These are phyloP conservation scores for Coemansia sp. DNA, from an alignment of 192 early-diverging fungal genomes.

Conservation along the genomic window DNA sequence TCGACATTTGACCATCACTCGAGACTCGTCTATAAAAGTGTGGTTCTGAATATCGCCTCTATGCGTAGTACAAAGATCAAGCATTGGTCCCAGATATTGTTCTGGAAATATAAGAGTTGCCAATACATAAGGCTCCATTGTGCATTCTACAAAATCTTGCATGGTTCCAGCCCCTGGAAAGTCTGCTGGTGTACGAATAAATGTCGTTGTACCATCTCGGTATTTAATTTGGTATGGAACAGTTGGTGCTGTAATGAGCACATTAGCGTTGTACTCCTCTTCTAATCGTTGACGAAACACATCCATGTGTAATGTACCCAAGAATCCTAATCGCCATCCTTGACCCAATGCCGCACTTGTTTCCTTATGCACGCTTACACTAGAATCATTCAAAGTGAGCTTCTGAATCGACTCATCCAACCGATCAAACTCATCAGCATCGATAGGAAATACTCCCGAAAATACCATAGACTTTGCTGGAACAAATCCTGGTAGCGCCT, in stretches of 20 bases:
- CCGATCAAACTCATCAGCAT: slow-evolving; percentile 83
- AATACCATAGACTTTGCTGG: slow-evolving; percentile 97
- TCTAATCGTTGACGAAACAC: slow-evolving; percentile 93
- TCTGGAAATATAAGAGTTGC: slow-evolving; percentile 90
- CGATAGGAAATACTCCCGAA: slow-evolving; percentile 91
- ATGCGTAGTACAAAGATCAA: slow-evolving; percentile 67
- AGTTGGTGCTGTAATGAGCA: slow-evolving; percentile 91
- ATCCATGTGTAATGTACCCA: slow-evolving; percentile 98
- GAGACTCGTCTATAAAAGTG: slow-evolving; percentile 80
- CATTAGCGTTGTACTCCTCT: slow-evolving; percentile 87
- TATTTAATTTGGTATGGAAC: slow-evolving; percentile 76
- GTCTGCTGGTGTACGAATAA: slow-evolving; percentile 84
- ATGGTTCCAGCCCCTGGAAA: slow-evolving; percentile 80
- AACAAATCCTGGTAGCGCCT: slow-evolving; percentile 85
- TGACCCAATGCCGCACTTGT: slow-evolving; percentile 87
- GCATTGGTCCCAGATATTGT: slow-evolving; percentile 71
- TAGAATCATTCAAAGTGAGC: slow-evolving; percentile 93
- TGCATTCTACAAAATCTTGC: slow-evolving; percentile 59
- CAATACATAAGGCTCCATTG: slow-evolving; percentile 90
- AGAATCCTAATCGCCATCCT: slow-evolving; percentile 93
- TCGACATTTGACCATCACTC: slow-evolving; percentile 82
- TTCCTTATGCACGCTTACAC: slow-evolving; percentile 83
- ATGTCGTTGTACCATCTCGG: slow-evolving; percentile 26
- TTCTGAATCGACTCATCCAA: slow-evolving; percentile 89
- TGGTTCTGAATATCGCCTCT: slow-evolving; percentile 87